phyloP scores from a whole-genome alignment of 768 basidiomycete genomes.

The Psilocybe tampanensis region DNA sequence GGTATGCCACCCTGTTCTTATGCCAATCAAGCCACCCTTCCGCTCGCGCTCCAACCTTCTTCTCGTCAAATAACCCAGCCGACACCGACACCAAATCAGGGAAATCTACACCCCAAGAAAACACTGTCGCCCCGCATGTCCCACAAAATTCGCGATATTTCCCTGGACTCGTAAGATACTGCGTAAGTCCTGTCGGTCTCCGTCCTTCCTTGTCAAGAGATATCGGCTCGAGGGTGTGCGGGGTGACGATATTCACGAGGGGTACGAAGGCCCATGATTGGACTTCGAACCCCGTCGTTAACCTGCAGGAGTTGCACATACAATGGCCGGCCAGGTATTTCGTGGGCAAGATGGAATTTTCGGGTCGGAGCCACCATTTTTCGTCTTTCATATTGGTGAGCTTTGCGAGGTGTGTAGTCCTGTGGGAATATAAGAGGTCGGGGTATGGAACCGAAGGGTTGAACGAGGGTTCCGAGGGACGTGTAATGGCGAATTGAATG shows the following conservation, averaged over 20 bases:
- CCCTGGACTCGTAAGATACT: slow-evolving; percentile 31
- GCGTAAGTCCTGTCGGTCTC: slow-evolving; percentile 24
- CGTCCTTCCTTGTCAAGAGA: slow-evolving; percentile 12
- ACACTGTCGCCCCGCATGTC: slow-evolving; percentile 32
- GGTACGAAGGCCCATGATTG: slow-evolving; percentile 32
- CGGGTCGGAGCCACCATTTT: slow-evolving; percentile 32
- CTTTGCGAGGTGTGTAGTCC: slow-evolving; percentile 23
- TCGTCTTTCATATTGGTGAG: slow-evolving; percentile 24
- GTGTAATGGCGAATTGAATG: slow-evolving; percentile 26
- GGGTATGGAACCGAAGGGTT: slow-evolving; percentile 25
- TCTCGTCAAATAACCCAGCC: slow-evolving; percentile 30
- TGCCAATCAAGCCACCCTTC: slow-evolving; percentile 30
- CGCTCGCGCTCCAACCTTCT: slow-evolving; percentile 24
- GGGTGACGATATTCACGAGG: slow-evolving; percentile 26
- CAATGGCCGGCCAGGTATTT: slow-evolving; percentile 33
- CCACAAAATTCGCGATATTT: slow-evolving; percentile 31
- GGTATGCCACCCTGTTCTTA: slow-evolving; percentile 16
- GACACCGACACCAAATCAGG: slow-evolving; percentile 28
- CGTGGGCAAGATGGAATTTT: slow-evolving; percentile 13
- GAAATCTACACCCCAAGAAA: slow-evolving; percentile 25
- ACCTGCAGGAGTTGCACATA: slow-evolving; percentile 28
- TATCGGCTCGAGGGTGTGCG: slow-evolving; percentile 13
- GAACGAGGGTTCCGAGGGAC: slow-evolving; percentile 23
- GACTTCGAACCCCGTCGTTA: slow-evolving; percentile 28
- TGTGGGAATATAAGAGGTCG: slow-evolving; percentile 27